Evolutionary conservation across 2,329 filamentous ascomycete species (phyloP), one percentile per base, ranked within the genome.

Genomic region (Cercospora zeae-maydis): DNA sequence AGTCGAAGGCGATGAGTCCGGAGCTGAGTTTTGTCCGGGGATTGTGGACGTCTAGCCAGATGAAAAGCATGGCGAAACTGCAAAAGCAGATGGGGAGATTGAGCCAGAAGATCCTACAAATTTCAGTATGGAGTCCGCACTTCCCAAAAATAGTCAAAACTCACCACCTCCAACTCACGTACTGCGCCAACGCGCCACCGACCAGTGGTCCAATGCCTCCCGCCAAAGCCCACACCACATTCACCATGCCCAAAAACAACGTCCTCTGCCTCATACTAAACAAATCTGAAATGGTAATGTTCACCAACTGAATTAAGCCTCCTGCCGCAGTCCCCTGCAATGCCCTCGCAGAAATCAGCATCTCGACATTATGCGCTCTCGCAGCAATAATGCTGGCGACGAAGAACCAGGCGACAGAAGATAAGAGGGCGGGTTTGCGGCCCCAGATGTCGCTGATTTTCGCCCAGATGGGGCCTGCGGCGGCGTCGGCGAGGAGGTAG

Each of bases 391-490:
- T 78, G 2, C 79, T 82, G 10, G 79, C 79, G 2, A 71, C 73
- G 3, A 83, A 78, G 68, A 86, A 86, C 16, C 82, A 72, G 0
- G 73, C 75, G 1, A 82, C 77, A 0, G 82, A 80, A 2, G 73
- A 66, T 9, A 86, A 72, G 2, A 86, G 70, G 36, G 84, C 82
- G 2, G 78, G 75, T 66, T 86, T 86, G 1, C 84, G 78, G 14
- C 83, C 83, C 80, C 82, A 86, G 36, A 86, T 86, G 66, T 86
- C 83, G 2, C 78, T 81, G 1, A 84, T 68, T 56, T 84, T 84
- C 3, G 87, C 88, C 89, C 89, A 92, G n/a, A 88, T 83, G 0
- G 89, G 88, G 0, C 84, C 85, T 1, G 82, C 82, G 0, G 88
- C 86, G 0, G 88, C 86, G 70, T 86, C 86, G 14, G 86, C 87